phyloP scores from a whole-genome alignment of 805 yeast genomes.

The Jamesozyma spencerorum region DNA sequence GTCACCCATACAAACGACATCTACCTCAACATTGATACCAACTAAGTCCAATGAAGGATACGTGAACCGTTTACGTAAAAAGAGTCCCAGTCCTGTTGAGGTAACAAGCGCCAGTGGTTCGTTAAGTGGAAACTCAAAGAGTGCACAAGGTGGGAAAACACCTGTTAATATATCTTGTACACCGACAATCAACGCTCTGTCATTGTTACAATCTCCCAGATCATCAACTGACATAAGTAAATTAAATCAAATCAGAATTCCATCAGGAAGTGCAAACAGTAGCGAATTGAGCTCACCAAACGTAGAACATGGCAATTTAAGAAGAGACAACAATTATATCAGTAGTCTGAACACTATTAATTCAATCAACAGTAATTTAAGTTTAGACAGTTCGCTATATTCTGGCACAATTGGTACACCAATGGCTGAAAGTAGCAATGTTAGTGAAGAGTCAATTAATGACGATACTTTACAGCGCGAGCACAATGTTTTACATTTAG shows the following conservation, averaged over 20 bases:
- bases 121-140: background rate
- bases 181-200: slow-evolving; percentile 5
- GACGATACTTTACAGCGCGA: background rate
- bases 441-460: background rate
- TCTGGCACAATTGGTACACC: too few relatives aligned
- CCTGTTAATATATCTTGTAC: slow-evolving; percentile 1
- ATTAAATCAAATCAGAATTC: slow-evolving; percentile 4
- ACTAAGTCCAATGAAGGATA: background rate
- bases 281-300: background rate
- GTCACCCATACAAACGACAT: background rate
- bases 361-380: too few relatives aligned
- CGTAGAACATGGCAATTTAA: too few relatives aligned
- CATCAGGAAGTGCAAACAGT: background rate
- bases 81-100: background rate
- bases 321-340: too few relatives aligned
- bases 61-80: too few relatives aligned
- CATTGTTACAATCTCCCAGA: slow-evolving; percentile 3
- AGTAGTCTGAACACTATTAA: too few relatives aligned
- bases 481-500: slow-evolving; percentile 6
- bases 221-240: slow-evolving; percentile 3
- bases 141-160: background rate
- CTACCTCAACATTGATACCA: background rate
- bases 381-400: too few relatives aligned
- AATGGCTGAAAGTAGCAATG: too few relatives aligned
- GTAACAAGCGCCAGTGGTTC: background rate